phyloP scores from a whole-genome alignment of 148 eudicot species.

The Spergularia marina region DNA sequence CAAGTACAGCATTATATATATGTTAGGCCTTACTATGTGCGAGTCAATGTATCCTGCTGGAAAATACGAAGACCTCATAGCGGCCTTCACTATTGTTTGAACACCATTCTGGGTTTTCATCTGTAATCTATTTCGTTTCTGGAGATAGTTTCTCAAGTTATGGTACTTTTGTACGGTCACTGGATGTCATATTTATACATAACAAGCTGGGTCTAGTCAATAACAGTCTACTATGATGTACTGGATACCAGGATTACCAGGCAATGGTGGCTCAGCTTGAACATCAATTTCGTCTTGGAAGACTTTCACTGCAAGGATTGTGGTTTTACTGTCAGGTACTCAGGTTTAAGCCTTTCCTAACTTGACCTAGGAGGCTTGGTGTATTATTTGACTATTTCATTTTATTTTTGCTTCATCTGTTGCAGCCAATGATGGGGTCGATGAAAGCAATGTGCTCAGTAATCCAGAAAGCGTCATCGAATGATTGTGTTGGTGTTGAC shows the following conservation, averaged over 20 bases:
- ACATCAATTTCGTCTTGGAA: constrained; percentile 85
- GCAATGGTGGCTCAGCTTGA: constrained; percentile 99
- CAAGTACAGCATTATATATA: not conserved
- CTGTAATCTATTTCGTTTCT: not conserved
- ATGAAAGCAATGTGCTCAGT: constrained; percentile 86
- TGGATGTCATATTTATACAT: not conserved
- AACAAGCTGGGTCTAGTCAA: constrained; percentile 2
- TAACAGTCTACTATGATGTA: constrained; percentile 6
- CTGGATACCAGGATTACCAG: constrained; percentile 74
- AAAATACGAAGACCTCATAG: not conserved
- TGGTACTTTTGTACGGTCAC: not conserved
- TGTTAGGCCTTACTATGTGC: not conserved
- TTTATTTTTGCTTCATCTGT: constrained; percentile 7
- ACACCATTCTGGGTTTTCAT: not conserved
- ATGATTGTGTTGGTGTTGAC: constrained; percentile 65
- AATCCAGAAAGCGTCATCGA: constrained; percentile 62
- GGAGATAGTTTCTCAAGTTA: not conserved
- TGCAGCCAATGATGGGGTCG: constrained; percentile 91
- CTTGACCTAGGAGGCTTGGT: constrained; percentile 11
- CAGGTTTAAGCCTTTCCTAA: constrained; percentile 31
- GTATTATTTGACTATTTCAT: not conserved
- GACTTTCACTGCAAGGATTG: constrained; percentile 92
- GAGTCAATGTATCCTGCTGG: not conserved
- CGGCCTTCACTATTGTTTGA: not conserved
- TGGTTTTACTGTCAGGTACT: constrained; percentile 89